phyloP scores from a whole-genome alignment of 2,329 filamentous ascomycete species.

The Sporothrix mexicana region DNA sequence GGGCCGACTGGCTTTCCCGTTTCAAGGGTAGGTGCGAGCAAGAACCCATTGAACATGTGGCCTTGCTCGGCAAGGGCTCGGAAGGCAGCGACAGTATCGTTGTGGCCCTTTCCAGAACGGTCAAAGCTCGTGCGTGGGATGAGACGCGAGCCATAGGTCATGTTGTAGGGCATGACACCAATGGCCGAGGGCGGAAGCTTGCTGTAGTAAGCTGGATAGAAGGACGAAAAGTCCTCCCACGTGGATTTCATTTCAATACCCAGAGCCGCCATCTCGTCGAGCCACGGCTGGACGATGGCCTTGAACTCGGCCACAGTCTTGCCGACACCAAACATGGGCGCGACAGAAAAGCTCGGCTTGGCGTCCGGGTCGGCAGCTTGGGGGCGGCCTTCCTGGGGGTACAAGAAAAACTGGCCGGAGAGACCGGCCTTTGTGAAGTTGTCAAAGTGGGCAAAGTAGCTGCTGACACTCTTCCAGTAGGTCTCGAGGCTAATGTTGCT shows the following conservation, averaged over 20 bases:
- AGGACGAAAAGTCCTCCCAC: constrained; percentile 26
- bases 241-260: constrained; percentile 23
- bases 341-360: constrained; percentile 22
- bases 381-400: constrained; percentile 15
- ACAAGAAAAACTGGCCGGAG: constrained; percentile 28
- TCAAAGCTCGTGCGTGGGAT: constrained; percentile 6
- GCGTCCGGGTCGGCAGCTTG: background rate
- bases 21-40: constrained; percentile 23
- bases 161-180: constrained; percentile 32
- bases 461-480: constrained; percentile 38
- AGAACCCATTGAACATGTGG: constrained; percentile 31
- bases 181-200: constrained; percentile 13
- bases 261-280: constrained; percentile 26
- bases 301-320: constrained; percentile 27
- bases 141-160: constrained; percentile 31
- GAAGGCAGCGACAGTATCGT: constrained; percentile 27
- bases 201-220: constrained; percentile 28
- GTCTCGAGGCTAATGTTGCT: constrained; percentile 47
- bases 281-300: constrained; percentile 2
- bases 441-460: constrained; percentile 28
- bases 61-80: constrained; percentile 26
- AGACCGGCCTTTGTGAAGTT: constrained; percentile 26
- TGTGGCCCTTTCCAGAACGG: background rate
- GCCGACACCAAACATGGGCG: constrained; percentile 27
- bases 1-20: constrained; percentile 25